Evolutionary conservation across 1,139 yeast genomes (phyloP), one percentile per base, ranked within the genome.

Genomic region (Pichia sp.): DNA sequence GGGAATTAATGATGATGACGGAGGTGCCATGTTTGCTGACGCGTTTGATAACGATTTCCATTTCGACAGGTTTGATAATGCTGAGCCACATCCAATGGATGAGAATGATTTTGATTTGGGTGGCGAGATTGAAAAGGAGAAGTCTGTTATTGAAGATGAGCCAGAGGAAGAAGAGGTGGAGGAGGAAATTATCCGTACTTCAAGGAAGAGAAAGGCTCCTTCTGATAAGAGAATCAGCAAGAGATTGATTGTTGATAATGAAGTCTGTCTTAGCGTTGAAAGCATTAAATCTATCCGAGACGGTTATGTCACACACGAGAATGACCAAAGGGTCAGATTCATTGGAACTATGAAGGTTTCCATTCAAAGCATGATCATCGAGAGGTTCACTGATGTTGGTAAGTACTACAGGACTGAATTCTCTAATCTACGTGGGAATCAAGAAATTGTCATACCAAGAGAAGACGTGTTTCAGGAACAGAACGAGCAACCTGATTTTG

Each of bases 261-360:
- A 43, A 2, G 36, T 38, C 7, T 18, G 28, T 14, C n/a, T 43
- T 15, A 33, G 38, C 18, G 38, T 37, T 15, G 7, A 35, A 3
- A 12, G 8, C 8, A 39, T 45, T 10, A 36, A 31, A 17, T 24
- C 21, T 18, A 46, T 36, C 3, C 19, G 47, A n/a, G 51, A 47
- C 22, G 46, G 38, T 4, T 34, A 36, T 19, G 18, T 40, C 14
- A 6, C 8, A 14, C 27, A 18, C 7, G 32, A 38, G 15, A 7
- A 21, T 14, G 10, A 22, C 5, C 15, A 18, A 22, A 31, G 40
- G 21, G 15, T 9, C 10, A 28, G 19, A 15, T 7, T 15, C 3
- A 6, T 38, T 4, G 20, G 20, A 22, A 15, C 17, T 4, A 19
- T 38, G n/a, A 19, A 28, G 9, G 4, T 18, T 9, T 15, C 18